Conservation (phyloP, 106 monocot genomes). For the Alisma plantagoaquatica region DNA sequence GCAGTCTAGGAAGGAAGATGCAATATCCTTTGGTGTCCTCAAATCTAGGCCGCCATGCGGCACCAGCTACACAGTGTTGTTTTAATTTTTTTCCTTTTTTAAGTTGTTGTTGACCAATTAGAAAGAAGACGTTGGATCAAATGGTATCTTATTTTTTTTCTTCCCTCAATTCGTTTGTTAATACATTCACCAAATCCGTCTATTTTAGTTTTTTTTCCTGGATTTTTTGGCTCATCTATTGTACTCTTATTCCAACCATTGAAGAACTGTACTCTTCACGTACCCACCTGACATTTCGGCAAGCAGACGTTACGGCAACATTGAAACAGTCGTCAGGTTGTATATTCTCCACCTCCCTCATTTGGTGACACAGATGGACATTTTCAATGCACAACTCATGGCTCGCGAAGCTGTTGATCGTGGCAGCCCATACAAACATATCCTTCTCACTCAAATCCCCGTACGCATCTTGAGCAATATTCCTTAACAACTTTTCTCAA, state of each 20-base stretch:
- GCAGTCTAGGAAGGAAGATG: too few species aligned
- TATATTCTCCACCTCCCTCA: conserved; percentile 17
- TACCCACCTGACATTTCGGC: conserved; percentile 34
- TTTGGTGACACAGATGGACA: conserved; percentile 22
- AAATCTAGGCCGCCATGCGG: too few species aligned
- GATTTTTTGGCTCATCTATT: conserved; percentile 16
- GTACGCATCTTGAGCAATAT: conserved; percentile 7
- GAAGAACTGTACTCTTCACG: conserved; percentile 26
- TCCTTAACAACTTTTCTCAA: too few species aligned
- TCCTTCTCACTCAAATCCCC: conserved; percentile 5
- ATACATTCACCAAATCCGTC: too few species aligned
- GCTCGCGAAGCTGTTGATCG: conserved; percentile 34
- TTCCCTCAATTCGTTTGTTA: too few species aligned
- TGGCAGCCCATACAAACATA: conserved; percentile 23
- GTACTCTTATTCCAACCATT: conserved; percentile 23
- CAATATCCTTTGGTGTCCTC: too few species aligned
- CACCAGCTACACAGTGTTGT: too few species aligned
- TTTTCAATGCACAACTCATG: conserved; percentile 35
- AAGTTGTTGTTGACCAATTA: too few species aligned
- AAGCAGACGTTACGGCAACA: conserved; percentile 26
- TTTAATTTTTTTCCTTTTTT: too few species aligned
- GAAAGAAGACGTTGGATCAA: too few species aligned
- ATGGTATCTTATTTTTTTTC: too few species aligned
- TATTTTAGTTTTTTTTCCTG: too few species aligned
- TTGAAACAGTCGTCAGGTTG: conserved; percentile 28